phyloP scores from a whole-genome alignment of 257 asterid genomes.

The Nicotiana tabacum region DNA sequence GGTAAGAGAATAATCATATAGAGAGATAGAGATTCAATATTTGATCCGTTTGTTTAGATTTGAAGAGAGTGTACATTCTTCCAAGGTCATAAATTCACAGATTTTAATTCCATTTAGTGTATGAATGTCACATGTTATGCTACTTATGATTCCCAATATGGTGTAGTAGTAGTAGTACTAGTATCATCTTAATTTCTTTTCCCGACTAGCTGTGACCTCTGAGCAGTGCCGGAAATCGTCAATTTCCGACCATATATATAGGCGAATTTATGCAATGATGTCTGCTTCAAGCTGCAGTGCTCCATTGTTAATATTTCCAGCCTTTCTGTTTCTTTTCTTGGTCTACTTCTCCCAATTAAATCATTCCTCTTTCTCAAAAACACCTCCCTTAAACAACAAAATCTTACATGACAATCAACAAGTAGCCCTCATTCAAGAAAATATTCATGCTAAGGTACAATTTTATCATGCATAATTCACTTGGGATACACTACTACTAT shows the following conservation, averaged over 20 bases:
- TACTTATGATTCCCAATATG: background rate
- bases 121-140: background rate
- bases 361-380: background rate
- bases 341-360: constrained; percentile 5
- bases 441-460: too few species aligned
- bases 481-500: too few species aligned
- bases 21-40: background rate
- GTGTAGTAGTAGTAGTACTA: background rate
- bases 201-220: too few species aligned
- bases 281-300: background rate
- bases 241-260: too few species aligned
- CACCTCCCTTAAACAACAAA: background rate
- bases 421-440: background rate
- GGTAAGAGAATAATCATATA: background rate
- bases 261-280: too few species aligned
- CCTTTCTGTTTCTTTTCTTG: background rate
- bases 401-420: background rate
- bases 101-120: background rate
- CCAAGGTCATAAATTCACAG: background rate
- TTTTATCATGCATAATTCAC: too few species aligned
- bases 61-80: background rate
- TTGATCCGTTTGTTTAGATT: background rate
- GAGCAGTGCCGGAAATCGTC: too few species aligned
- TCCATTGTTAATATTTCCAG: background rate
- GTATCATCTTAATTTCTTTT: background rate